Base-by-base conservation (phyloP, 2,329 filamentous ascomycete genomes). In the Incumbomyces lentus region DNA sequence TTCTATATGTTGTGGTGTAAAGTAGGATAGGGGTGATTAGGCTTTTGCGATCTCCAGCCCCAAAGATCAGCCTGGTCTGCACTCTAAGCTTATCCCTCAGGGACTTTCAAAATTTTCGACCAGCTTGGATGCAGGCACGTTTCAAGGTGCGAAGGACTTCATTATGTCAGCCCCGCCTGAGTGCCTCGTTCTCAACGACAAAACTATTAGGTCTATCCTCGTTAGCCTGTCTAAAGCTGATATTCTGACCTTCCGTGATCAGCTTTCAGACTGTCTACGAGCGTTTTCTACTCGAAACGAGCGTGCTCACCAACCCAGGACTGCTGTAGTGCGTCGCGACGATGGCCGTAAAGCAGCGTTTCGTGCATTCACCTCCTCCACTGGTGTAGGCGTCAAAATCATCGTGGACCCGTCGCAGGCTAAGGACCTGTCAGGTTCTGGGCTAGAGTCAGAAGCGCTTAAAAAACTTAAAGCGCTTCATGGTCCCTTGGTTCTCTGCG, bases 151-250 rank as follows among this genome's bases (percentile, higher is more conserved):
- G 5, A 26, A 26, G 22, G 22, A 26, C 22, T 8, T 26, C 8
- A 26, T 26, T 26, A 26, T 26, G 22, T 26, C 22, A 26, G 22
- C 22, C 4, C 22, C 22, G 8, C 22, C 22, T 26, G 22, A 26
- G 8, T 45, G 33, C 29, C 17, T 47, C 26, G 44, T 47, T 7
- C 44, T 47, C 31, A 36, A 12, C 29, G 44, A 47, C 33, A 18
- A 18, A 18, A 32, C 44, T 8, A 38, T 47, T 10, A 37, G 36
- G 3, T 16, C 40, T 6, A 29, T 47, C 12, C 44, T 47, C 16
- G 41, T 41, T 11, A 35, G 19, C 11, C 37, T 47, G 18, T 7
- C 37, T 1, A 47, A 35, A 26, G 29, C 18, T 4, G 44, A 47
- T 10, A 42, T 47, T 11, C 3, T 41, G 2, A 26, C 10, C 4